phyloP scores from a whole-genome alignment of 441 rosid species.

The Arabidopsis lyrata region DNA sequence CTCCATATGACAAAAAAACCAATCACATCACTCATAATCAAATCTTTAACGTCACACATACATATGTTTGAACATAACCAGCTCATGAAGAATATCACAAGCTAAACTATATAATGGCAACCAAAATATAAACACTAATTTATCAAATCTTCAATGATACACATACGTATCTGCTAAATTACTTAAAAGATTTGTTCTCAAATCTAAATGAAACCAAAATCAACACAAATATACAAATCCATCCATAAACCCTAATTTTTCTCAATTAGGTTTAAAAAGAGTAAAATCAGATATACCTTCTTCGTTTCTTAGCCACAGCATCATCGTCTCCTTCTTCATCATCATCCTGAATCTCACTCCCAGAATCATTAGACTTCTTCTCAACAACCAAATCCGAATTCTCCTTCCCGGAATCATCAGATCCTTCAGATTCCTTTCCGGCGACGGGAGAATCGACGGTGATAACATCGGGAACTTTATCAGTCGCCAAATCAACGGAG shows the following conservation, averaged over 20 bases:
- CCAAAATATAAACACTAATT: not conserved
- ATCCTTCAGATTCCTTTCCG: slow-evolving; percentile 19
- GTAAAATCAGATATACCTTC: slow-evolving; percentile 58
- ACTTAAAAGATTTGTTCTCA: not conserved
- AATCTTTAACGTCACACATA: not conserved
- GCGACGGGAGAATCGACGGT: not conserved
- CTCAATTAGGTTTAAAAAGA: not conserved
- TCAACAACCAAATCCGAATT: not conserved
- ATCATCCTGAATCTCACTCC: slow-evolving; percentile 36
- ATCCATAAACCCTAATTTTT: not conserved
- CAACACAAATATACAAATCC: slow-evolving; percentile 6
- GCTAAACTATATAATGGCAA: too few species aligned
- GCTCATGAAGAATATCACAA: not conserved
- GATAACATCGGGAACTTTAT: slow-evolving; percentile 7
- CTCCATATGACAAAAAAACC: not conserved
- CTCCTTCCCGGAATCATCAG: slow-evolving; percentile 26
- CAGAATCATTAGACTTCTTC: slow-evolving; percentile 50
- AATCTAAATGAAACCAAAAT: slow-evolving; percentile 12
- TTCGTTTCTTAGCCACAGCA: slow-evolving; percentile 64
- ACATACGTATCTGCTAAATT: not conserved
- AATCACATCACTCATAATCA: slow-evolving; percentile 3
- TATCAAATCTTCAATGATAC: not conserved
- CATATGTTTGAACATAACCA: not conserved
- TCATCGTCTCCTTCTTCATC: slow-evolving; percentile 47
- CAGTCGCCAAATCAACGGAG: slow-evolving; percentile 30